Evolutionary conservation across 768 basidiomycete genomes (phyloP), one percentile per base, ranked within the genome.

Genomic region (Suillus luteus): DNA sequence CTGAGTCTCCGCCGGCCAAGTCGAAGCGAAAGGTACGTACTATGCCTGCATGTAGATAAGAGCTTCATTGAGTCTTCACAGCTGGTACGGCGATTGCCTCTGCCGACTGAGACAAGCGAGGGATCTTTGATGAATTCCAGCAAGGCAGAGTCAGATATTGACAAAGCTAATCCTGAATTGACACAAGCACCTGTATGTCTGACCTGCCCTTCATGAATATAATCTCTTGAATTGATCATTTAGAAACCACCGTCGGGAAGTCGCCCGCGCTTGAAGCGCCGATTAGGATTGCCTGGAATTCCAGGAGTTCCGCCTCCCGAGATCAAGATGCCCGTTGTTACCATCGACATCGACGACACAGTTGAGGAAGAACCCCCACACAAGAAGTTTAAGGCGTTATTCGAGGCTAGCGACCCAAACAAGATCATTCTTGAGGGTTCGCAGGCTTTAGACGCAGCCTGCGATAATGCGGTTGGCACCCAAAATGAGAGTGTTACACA

Each of bases 301-400:
- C 71, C 33, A 5, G 38, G 14, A 8, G 69, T 67, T 49, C 64
- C 67, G 22, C 65, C 72, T 15, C 71, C 61, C 19, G 61, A 68
- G 3, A 72, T 64, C 37, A 65, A 70, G 33, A 64, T 69, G 2
- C 63, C 62, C 33, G 60, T 63, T 33, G 65, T 65, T 17, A 68
- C 74, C 3, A 64, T 60, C 19, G 70, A 71, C 33, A 64, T 60
- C 24, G 69, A 71, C 33, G 65, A 66, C 19, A 64, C 65, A 31
- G 64, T 44, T 10, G 63, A 24, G 9, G 60, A 66, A 61, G 86
- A 87, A 65, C 90, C 87, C 0, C 83, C 87, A 2, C 72, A 84
- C 33, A 91, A 91, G 70, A 89, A 85, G 72, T 90, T 87, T 78
- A 88, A 85, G 67, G 84, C 86, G 0, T 77, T 91, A 12, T 91